Evolutionary conservation across 345 rosid genomes (phyloP).

Genomic region (Eucalyptus polyanthemos): DNA sequence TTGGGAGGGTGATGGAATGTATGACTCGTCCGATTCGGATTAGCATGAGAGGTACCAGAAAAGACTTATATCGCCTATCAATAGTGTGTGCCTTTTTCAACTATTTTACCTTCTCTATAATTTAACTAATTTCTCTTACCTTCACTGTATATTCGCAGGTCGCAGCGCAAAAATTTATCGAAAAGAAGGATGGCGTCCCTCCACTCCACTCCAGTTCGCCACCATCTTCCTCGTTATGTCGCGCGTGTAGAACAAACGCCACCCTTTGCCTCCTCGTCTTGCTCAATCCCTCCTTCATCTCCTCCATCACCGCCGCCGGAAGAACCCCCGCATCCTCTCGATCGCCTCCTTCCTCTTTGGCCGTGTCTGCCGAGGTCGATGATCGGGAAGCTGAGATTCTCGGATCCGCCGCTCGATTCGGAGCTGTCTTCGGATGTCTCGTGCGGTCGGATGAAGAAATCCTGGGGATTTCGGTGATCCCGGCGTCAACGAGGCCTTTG

Average conservation of each 20-base stretch:
- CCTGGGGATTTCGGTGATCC: too few relatives aligned
- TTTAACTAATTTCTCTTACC: not conserved
- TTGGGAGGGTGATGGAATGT: not conserved
- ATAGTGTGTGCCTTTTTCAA: not conserved
- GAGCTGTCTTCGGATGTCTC: not conserved
- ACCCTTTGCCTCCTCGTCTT: constrained; percentile 11
- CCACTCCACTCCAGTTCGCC: constrained; percentile 7
- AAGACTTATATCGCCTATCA: not conserved
- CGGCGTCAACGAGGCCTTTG: too few relatives aligned
- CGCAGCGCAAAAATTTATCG: not conserved
- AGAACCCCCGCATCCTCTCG: not conserved
- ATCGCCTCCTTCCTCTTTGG: not conserved
- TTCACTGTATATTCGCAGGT: not conserved
- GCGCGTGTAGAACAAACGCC: not conserved
- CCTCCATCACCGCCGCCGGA: not conserved
- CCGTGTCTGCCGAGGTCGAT: constrained; percentile 13
- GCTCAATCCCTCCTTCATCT: constrained; percentile 12
- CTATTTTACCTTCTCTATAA: not conserved
- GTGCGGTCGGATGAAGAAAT: too few relatives aligned
- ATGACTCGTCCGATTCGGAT: not conserved
- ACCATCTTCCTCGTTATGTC: not conserved
- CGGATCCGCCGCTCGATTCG: not conserved
- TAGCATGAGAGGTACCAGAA: not conserved
- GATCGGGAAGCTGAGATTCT: constrained; percentile 6
- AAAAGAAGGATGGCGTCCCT: constrained; percentile 7